Conservation (phyloP, 83 land plant genomes). For the Larix sibirica region DNA sequence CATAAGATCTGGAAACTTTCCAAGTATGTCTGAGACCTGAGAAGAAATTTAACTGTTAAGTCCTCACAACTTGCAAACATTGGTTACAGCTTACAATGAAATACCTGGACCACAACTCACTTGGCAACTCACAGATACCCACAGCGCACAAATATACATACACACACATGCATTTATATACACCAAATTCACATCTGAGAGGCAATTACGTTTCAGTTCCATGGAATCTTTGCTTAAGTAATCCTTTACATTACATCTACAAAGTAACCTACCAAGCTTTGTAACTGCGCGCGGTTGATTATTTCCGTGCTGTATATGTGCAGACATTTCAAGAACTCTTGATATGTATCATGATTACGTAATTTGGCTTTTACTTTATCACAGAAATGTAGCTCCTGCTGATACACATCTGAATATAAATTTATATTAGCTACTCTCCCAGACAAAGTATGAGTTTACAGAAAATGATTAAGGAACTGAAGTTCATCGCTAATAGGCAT, state of each 20-base stretch:
- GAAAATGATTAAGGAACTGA: background rate
- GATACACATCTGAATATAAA: constrained; percentile 36
- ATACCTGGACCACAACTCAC: background rate
- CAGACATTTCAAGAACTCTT: constrained; percentile 79
- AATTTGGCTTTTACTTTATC: constrained; percentile 76
- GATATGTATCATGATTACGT: constrained; percentile 60
- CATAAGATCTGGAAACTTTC: constrained; percentile 75
- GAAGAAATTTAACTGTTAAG: background rate
- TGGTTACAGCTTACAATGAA: background rate
- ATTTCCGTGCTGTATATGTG: constrained; percentile 75
- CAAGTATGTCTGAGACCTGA: constrained; percentile 71
- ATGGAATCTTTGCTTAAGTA: background rate
- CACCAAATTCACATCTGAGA: no score
- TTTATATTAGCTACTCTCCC: background rate
- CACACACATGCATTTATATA: no score
- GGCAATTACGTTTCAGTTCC: background rate
- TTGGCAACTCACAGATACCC: background rate
- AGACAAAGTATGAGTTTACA: constrained; percentile 11
- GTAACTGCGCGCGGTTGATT: constrained; percentile 58
- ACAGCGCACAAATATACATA: no score
- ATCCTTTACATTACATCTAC: background rate
- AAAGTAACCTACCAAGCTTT: constrained; percentile 45
- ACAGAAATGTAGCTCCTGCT: constrained; percentile 60
- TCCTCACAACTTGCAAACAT: background rate
- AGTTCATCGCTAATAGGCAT: no score